Conservation (phyloP, 352 stramenopile species). For the Phytophthora tubulina region DNA sequence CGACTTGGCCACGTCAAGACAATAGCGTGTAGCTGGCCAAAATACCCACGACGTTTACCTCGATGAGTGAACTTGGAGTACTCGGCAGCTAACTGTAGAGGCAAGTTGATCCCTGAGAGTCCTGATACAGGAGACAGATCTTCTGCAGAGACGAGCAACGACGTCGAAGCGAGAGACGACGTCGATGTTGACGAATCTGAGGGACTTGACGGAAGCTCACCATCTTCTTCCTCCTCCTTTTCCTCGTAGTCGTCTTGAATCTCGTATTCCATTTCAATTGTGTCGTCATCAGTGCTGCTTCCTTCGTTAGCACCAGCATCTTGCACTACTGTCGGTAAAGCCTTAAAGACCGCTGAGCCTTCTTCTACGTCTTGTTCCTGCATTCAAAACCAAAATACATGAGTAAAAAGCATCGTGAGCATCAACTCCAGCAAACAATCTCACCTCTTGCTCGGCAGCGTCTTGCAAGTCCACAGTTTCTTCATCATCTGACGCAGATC, state of each 20-base stretch:
- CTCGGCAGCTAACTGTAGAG: constrained; percentile 53
- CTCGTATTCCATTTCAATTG: neutral
- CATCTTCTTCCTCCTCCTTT: constrained; percentile 20
- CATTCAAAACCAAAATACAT: neutral
- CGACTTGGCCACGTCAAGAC: constrained; percentile 57
- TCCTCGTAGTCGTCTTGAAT: constrained; percentile 5
- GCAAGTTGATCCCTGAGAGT: constrained; percentile 50
- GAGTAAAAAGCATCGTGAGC: neutral
- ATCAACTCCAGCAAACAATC: neutral
- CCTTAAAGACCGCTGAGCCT: neutral
- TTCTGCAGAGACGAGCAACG: constrained; percentile 32
- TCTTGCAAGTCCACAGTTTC: constrained; percentile 29
- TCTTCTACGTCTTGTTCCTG: constrained; percentile 5
- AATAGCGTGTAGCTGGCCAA: constrained; percentile 47
- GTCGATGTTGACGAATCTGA: constrained; percentile 5
- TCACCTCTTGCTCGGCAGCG: constrained; percentile 18
- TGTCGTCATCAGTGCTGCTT: constrained; percentile 4
- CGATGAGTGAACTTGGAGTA: constrained; percentile 55
- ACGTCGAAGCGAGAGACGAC: constrained; percentile 20
- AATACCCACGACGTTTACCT: constrained; percentile 46
- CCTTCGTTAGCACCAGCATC: constrained; percentile 1
- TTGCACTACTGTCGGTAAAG: neutral
- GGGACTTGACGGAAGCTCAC: constrained; percentile 1
- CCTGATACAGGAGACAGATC: constrained; percentile 51
- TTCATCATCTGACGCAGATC: constrained; percentile 33